A percentile compares a stretch with the other conserved stretches of the same genome.
These are phyloP conservation scores for Taxillus chinensis DNA, from an alignment of 164 flowering plant species.

Conservation along the genomic window DNA sequence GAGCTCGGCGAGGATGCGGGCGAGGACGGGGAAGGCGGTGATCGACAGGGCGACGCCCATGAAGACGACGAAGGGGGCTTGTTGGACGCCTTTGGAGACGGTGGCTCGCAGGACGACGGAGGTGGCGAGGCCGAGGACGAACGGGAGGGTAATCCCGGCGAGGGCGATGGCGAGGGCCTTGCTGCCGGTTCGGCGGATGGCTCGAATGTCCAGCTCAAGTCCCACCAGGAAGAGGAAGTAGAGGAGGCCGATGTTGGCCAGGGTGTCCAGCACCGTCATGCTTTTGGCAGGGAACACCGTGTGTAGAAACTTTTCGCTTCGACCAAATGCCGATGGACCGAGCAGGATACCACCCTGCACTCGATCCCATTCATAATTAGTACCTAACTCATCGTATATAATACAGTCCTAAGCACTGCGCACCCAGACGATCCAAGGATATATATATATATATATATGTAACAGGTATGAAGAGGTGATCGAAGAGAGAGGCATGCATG, in stretches of 20 bases:
- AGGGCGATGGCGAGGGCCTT: not conserved
- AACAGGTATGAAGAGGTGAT: too few relatives aligned
- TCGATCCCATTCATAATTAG: too few relatives aligned
- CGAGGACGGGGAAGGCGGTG: conserved; percentile 19
- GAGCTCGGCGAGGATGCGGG: conserved; percentile 33
- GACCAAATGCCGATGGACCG: not conserved
- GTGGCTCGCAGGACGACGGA: not conserved
- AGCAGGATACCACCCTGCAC: conserved; percentile 1
- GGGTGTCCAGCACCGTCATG: not conserved
- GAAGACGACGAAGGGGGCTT: not conserved
- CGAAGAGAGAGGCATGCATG: too few relatives aligned
- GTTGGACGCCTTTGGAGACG: not conserved
- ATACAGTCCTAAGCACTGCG: too few relatives aligned
- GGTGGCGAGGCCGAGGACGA: not conserved
- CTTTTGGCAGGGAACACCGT: not conserved
- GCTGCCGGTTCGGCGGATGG: not conserved
- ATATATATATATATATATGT: too few relatives aligned
- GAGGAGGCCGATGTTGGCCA: conserved; percentile 23
- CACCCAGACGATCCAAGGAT: too few relatives aligned
- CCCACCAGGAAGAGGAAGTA: not conserved
- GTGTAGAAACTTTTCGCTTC: not conserved
- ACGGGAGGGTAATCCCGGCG: not conserved
- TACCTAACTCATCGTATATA: too few relatives aligned
- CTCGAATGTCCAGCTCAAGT: not conserved
- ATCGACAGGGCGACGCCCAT: conserved; percentile 1